A percentile compares a stretch with the other conserved stretches of the same genome.
Conservation (phyloP, 2,329 filamentous ascomycete species). For the Teratosphaeria nubilosa region DNA sequence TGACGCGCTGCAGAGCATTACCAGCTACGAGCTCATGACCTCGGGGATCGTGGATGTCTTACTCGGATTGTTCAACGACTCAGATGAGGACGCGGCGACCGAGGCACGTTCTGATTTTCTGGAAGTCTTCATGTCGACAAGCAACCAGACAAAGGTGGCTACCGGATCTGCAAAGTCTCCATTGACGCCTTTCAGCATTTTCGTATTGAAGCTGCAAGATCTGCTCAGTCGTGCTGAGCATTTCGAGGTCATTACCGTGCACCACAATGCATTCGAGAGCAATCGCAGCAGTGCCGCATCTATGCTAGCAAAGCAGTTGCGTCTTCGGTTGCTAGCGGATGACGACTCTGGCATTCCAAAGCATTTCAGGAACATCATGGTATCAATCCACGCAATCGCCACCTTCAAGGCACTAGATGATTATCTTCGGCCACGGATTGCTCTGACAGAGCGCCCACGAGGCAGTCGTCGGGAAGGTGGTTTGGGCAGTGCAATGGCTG, state of each 20-base stretch:
- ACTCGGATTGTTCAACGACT: constrained; percentile 69
- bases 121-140: constrained; percentile 80
- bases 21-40: constrained; percentile 84
- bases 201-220: constrained; percentile 92
- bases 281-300: constrained; percentile 85
- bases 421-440: constrained; percentile 85
- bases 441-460: constrained; percentile 59
- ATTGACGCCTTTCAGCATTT: constrained; percentile 74
- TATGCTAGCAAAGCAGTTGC: constrained; percentile 92
- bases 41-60: constrained; percentile 82
- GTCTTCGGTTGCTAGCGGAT: constrained; percentile 78
- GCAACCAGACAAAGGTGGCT: constrained; percentile 50
- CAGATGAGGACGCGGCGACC: constrained; percentile 42
- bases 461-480: constrained; percentile 50
- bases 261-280: constrained; percentile 82
- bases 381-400: constrained; percentile 95
- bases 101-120: constrained; percentile 75
- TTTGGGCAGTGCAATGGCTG: constrained; percentile 59
- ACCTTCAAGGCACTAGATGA: constrained; percentile 96
- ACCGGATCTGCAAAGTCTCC: constrained; percentile 58
- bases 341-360: constrained; percentile 83
- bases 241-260: constrained; percentile 93
- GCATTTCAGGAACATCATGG: constrained; percentile 88
- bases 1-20: constrained; percentile 83
- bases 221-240: constrained; percentile 92